Base-by-base conservation (phyloP, 139 green algal genomes). In the Penium margaritaceum region DNA sequence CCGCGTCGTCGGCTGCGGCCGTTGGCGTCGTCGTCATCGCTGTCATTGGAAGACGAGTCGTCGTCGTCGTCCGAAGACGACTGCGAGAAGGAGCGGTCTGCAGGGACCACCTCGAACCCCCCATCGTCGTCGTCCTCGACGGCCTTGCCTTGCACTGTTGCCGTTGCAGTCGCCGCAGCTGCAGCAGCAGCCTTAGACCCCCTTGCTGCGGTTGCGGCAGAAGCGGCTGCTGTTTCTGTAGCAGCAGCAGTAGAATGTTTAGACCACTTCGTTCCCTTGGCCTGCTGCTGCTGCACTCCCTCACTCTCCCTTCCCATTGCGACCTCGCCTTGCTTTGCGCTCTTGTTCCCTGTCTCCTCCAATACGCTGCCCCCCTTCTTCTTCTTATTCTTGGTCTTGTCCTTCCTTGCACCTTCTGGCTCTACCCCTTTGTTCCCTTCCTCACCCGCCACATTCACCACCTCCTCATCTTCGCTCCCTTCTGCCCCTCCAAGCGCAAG, bases 101-200 rank as follows among this genome's bases (percentile, higher is more conserved):
- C 63, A 51, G 62, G 57, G 6, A 75, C 80, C 51, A 71, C 79
- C 72, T 83, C 71, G 74, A 77, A 83, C 32, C 66, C 79, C n/a
- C 61, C 69, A n/a, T 70, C 79, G 43, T 85, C 79, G 9, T 82
- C 63, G 19, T 58, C n/a, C 38, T 27, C 67, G 35, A n/a, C 37
- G 36, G 27, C 47, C 30, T 19, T 0, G 24, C 17, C 29, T 4
- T 57, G 35, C n/a, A n/a, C 1, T 60, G 24, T 57, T 57, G n/a
- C 21, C 51, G 6, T 0, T 60, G 17, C 51, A 9, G 29, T 60
- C 24, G 19, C 24, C 54, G 32, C 29, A 19, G 53, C 53, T 14
- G 62, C 54, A 6, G 44, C 54, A 1, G 15, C 43, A n/a, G n/a
- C 46, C 0, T 60, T 24, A 19, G 12, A n/a, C 17, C 30, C 51